A percentile compares a stretch with the other conserved stretches of the same genome.
Conservation (phyloP, 352 stramenopile genomes). For the Thalassiosira exigua region DNA sequence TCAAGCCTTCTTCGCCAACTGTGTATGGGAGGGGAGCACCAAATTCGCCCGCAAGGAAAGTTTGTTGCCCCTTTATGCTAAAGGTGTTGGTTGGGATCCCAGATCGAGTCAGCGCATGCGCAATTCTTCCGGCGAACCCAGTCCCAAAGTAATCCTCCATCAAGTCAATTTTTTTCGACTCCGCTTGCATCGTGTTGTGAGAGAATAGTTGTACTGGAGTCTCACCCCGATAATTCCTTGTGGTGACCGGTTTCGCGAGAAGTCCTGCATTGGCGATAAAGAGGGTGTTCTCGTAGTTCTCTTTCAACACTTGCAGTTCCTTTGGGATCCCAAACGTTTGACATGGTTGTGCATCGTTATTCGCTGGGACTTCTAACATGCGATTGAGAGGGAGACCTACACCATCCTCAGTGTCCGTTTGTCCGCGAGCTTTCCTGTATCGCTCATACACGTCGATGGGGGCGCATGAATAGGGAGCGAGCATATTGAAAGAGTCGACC, state of each 20-base stretch:
- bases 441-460: slow-evolving; percentile 52
- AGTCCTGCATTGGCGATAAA: slow-evolving; percentile 81
- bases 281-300: slow-evolving; percentile 74
- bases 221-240: slow-evolving; percentile 58
- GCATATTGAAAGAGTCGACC: slow-evolving; percentile 73
- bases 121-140: slow-evolving; percentile 81
- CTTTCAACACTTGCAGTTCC: slow-evolving; percentile 48
- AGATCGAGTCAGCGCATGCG: slow-evolving; percentile 58
- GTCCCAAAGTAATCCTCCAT: slow-evolving; percentile 24
- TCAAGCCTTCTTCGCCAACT: background rate
- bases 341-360: slow-evolving; percentile 53
- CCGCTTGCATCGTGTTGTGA: slow-evolving; percentile 69
- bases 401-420: slow-evolving; percentile 23
- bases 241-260: slow-evolving; percentile 65
- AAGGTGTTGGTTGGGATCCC: slow-evolving; percentile 22
- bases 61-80: background rate
- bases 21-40: background rate
- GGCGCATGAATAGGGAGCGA: slow-evolving; percentile 70
- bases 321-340: slow-evolving; percentile 79
- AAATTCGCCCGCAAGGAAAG: background rate
- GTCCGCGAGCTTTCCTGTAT: slow-evolving; percentile 49
- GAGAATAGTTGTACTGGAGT: slow-evolving; percentile 73
- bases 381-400: slow-evolving; percentile 40
- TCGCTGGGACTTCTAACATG: slow-evolving; percentile 42
- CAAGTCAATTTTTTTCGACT: slow-evolving; percentile 32